A percentile compares a stretch with the other conserved stretches of the same genome.
phyloP scores from a whole-genome alignment of 1,284 basidiomycete genomes.

The Ganoderma sinense region DNA sequence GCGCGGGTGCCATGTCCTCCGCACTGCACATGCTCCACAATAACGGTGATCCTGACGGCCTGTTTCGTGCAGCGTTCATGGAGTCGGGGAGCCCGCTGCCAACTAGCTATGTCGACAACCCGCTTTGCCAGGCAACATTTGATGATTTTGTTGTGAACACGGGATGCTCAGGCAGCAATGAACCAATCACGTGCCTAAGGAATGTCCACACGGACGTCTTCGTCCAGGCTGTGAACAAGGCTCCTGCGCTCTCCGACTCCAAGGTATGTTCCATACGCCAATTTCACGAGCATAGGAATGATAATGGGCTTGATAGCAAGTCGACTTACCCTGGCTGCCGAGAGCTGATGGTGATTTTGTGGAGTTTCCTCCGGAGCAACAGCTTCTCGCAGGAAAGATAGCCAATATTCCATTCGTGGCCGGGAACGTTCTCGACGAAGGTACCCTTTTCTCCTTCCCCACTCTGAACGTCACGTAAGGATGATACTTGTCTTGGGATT shows the following conservation, averaged over 20 bases:
- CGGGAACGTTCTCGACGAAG: constrained; percentile 42
- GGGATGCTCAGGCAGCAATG: constrained; percentile 38
- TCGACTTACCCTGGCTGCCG: constrained; percentile 42
- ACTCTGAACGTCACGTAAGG: constrained; percentile 33
- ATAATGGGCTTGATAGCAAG: not conserved
- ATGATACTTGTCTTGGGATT: not conserved
- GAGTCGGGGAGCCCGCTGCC: constrained; percentile 45
- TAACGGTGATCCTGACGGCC: constrained; percentile 14
- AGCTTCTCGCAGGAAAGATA: constrained; percentile 18
- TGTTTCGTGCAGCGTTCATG: constrained; percentile 46
- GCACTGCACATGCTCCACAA: constrained; percentile 14
- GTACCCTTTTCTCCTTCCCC: constrained; percentile 39
- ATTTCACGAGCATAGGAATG: not conserved
- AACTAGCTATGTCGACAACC: constrained; percentile 34
- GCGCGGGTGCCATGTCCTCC: constrained; percentile 13
- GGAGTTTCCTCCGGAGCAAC: constrained; percentile 27
- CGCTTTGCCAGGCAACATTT: constrained; percentile 42
- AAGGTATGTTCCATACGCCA: constrained; percentile 28
- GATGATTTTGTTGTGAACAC: constrained; percentile 42
- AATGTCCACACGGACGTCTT: constrained; percentile 39
- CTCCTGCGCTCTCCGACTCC: constrained; percentile 38
- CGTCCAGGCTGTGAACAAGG: constrained; percentile 41
- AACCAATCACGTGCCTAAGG: constrained; percentile 52
- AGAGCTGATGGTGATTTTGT: constrained; percentile 48
- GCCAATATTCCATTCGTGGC: constrained; percentile 38